phyloP scores from a whole-genome alignment of 2,329 filamentous ascomycete species.

The Cladophialophora bantiana region DNA sequence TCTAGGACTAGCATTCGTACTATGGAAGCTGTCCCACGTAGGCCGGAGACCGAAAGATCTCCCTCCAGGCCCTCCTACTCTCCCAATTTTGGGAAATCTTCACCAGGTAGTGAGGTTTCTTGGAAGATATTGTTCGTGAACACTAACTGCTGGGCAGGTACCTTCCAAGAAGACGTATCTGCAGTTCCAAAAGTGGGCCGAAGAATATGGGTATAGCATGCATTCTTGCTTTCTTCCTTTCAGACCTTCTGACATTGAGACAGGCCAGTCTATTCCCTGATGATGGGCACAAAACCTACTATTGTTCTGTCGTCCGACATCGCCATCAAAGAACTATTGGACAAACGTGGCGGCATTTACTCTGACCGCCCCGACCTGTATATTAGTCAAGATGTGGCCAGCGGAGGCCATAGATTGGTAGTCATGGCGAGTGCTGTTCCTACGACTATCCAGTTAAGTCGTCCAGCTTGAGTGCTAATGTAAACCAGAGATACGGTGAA shows the following conservation, averaged over 20 bases:
- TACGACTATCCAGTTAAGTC: background rate
- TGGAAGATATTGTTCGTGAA: background rate
- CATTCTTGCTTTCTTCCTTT: background rate
- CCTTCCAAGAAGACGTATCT: conserved; percentile 52
- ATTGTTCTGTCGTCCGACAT: conserved; percentile 56
- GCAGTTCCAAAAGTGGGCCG: conserved; percentile 61
- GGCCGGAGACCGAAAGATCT: conserved; percentile 37
- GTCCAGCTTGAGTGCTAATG: background rate
- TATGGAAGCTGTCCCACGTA: conserved; percentile 36
- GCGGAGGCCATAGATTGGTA: conserved; percentile 35
- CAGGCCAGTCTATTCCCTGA: conserved; percentile 57
- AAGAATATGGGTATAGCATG: conserved; percentile 52
- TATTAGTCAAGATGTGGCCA: conserved; percentile 48
- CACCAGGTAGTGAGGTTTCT: conserved; percentile 45
- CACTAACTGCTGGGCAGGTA: conserved; percentile 44
- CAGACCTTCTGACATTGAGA: background rate
- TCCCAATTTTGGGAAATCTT: conserved; percentile 60
- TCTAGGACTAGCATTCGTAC: background rate
- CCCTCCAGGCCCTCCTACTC: conserved; percentile 59
- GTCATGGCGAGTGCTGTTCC: conserved; percentile 30
- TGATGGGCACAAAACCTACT: conserved; percentile 57
- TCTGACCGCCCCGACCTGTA: conserved; percentile 56
- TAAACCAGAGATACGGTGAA: conserved; percentile 28
- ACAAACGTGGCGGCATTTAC: conserved; percentile 59
- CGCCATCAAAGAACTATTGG: conserved; percentile 59